A percentile compares a stretch with the other conserved stretches of the same genome.
These are phyloP conservation scores for Gnomoniopsis smithogilvyi DNA, from an alignment of 2,329 filamentous ascomycete species.

Conservation along the genomic window DNA sequence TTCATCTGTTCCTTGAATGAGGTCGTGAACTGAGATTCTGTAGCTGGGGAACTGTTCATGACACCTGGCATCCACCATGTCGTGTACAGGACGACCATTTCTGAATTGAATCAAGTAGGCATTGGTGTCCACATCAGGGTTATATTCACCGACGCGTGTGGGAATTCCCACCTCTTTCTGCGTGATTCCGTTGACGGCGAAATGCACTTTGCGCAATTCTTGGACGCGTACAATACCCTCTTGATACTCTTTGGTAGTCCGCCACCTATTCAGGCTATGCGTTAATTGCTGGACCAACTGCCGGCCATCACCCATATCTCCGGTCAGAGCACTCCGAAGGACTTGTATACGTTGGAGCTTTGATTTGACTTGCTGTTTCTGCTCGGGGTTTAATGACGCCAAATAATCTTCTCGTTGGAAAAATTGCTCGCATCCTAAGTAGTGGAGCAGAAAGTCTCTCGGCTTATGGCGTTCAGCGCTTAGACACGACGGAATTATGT, in stretches of 20 bases:
- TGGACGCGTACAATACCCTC: conserved; percentile 10
- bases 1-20: background rate
- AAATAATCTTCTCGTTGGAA: conserved; percentile 17
- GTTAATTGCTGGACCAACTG: conserved; percentile 6
- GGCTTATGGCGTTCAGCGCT: conserved; percentile 16
- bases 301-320: conserved; percentile 10
- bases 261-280: conserved; percentile 9
- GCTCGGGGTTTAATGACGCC: conserved; percentile 1
- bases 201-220: conserved; percentile 12
- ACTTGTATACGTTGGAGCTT: conserved; percentile 9
- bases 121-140: conserved; percentile 14
- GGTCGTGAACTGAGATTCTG: conserved; percentile 11
- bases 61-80: conserved; percentile 6
- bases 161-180: conserved; percentile 3
- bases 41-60: conserved; percentile 15
- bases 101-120: conserved; percentile 17
- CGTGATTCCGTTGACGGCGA: conserved; percentile 4
- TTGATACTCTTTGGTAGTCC: conserved; percentile 8
- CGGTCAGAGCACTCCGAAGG: conserved; percentile 4
- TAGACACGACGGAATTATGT: conserved; percentile 16
- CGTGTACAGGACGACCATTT: conserved; percentile 4
- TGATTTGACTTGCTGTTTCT: conserved; percentile 4
- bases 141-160: background rate
- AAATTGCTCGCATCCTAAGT: conserved; percentile 18
- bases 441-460: conserved; percentile 15